phyloP scores from a whole-genome alignment of 768 basidiomycete genomes.

The Crassisporium funariophilum region DNA sequence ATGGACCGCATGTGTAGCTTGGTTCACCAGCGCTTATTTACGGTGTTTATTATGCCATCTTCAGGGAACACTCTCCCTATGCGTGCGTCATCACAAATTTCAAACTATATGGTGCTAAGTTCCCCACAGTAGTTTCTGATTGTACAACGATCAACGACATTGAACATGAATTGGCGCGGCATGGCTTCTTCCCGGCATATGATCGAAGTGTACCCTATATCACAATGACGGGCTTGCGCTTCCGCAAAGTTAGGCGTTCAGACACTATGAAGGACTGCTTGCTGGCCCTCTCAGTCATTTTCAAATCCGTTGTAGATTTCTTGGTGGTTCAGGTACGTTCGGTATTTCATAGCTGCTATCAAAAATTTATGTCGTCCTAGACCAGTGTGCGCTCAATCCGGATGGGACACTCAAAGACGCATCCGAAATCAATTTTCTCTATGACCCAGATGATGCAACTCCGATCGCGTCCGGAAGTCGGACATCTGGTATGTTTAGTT shows the following conservation, averaged over 20 bases:
- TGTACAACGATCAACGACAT: neutral
- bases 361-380: neutral
- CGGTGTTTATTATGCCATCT: neutral
- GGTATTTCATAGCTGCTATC: neutral
- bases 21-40: neutral
- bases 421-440: neutral
- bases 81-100: neutral
- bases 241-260: neutral
- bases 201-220: neutral
- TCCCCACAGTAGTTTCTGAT: neutral
- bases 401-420: neutral
- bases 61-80: neutral
- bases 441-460: neutral
- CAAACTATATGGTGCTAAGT: neutral
- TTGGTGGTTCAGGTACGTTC: neutral
- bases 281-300: neutral
- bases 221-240: neutral
- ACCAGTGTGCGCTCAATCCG: conserved; percentile 1
- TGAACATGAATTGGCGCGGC: neutral
- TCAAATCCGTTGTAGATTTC: neutral
- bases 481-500: neutral
- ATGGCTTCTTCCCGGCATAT: neutral
- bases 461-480: neutral
- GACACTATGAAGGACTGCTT: neutral
- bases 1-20: neutral